phyloP scores from a whole-genome alignment of 2,329 filamentous ascomycete species.

The Dactylonectria macrodidyma region DNA sequence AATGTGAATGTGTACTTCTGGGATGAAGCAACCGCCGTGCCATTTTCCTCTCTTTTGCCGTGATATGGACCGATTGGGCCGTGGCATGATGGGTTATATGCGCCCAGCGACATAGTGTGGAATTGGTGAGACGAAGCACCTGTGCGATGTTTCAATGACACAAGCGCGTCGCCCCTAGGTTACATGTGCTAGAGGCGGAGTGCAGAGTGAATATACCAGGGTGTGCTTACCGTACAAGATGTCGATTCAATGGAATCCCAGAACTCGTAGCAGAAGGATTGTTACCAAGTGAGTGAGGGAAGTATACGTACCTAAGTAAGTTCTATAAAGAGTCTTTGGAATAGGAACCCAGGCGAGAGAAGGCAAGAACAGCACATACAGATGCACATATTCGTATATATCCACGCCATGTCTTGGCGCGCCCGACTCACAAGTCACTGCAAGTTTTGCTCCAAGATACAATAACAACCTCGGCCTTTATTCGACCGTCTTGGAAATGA shows the following conservation, averaged over 20 bases:
- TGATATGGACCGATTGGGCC: background rate
- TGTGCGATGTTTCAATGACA: too few relatives aligned
- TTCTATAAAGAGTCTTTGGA: background rate
- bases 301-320: too few relatives aligned
- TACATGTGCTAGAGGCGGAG: too few relatives aligned
- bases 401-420: background rate
- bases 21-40: conserved; percentile 3
- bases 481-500: conserved; percentile 7
- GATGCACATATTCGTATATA: background rate
- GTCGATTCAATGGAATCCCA: too few relatives aligned
- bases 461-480: background rate
- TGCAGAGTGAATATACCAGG: too few relatives aligned
- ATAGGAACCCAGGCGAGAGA: background rate
- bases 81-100: background rate
- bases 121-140: background rate
- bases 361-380: background rate
- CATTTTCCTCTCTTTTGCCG: background rate
- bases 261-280: too few relatives aligned
- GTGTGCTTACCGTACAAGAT: too few relatives aligned
- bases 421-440: background rate
- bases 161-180: too few relatives aligned
- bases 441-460: background rate
- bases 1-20: conserved; percentile 28
- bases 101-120: background rate
- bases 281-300: background rate